Conservation (phyloP, 116 monocot species). For the Zostera marina region DNA sequence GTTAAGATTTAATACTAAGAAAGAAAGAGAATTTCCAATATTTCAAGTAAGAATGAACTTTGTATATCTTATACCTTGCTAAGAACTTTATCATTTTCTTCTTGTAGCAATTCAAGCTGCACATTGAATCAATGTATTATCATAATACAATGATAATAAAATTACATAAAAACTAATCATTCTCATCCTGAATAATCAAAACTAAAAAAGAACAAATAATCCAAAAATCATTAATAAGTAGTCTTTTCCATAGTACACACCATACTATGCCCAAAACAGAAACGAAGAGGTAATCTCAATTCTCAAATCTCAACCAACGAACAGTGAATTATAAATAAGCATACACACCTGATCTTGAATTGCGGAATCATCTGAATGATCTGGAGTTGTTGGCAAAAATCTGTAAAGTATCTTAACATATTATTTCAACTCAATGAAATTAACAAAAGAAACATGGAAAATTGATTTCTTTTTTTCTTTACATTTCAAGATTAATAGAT, state of each 20-base stretch:
- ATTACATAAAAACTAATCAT: not conserved
- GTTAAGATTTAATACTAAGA: not conserved
- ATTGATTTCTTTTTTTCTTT: not conserved
- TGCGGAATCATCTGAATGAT: slow-evolving; percentile 44
- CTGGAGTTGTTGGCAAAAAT: slow-evolving; percentile 36
- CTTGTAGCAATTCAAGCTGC: slow-evolving; percentile 60
- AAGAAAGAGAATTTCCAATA: too few relatives aligned
- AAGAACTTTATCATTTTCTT: slow-evolving; percentile 44
- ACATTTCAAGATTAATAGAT: not conserved
- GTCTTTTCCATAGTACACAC: not conserved
- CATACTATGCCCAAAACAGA: too few relatives aligned
- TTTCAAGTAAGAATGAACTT: not conserved
- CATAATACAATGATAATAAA: not conserved
- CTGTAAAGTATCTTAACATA: slow-evolving; percentile 18
- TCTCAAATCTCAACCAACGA: too few relatives aligned
- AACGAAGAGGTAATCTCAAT: too few relatives aligned
- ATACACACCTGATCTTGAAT: slow-evolving; percentile 60
- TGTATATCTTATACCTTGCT: slow-evolving; percentile 22
- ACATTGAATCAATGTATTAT: slow-evolving; percentile 4
- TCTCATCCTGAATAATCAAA: too few relatives aligned
- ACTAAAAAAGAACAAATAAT: not conserved
- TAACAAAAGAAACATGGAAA: not conserved
- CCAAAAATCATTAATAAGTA: not conserved
- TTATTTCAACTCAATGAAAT: not conserved
- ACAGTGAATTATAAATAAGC: not conserved